Evolutionary conservation across 257 asterid genomes (phyloP).

Genomic region (Lithospermum erythrorhizon): DNA sequence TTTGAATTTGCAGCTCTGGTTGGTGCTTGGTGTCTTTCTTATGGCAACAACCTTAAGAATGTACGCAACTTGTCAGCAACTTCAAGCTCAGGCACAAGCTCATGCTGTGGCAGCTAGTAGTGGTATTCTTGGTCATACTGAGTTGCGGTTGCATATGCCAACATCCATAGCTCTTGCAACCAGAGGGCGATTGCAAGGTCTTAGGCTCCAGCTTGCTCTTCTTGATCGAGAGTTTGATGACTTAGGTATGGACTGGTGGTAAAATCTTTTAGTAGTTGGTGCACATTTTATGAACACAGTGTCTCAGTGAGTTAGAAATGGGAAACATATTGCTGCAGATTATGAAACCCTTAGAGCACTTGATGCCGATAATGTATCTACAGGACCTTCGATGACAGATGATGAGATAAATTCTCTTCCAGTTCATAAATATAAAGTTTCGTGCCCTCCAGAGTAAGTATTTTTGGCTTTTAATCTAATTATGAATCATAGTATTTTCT

Average conservation of each 20-base stretch:
- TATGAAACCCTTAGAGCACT: slow-evolving; percentile 87
- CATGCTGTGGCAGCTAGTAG: slow-evolving; percentile 95
- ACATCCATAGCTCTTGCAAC: slow-evolving; percentile 94
- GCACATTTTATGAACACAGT: not conserved
- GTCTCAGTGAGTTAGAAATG: not conserved
- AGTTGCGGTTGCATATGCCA: slow-evolving; percentile 95
- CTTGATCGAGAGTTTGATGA: slow-evolving; percentile 97
- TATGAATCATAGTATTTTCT: not conserved
- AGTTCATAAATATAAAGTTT: slow-evolving; percentile 80
- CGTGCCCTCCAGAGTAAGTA: slow-evolving; percentile 62
- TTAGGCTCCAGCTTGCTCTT: slow-evolving; percentile 98
- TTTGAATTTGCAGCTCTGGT: slow-evolving; percentile 59
- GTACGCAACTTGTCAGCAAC: slow-evolving; percentile 99
- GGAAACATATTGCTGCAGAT: slow-evolving; percentile 33
- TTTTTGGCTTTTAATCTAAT: slow-evolving; percentile 1
- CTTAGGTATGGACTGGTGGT: slow-evolving; percentile 39
- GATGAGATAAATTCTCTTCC: slow-evolving; percentile 97
- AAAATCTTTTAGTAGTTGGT: slow-evolving; percentile 5
- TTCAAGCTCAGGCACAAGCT: slow-evolving; percentile 99
- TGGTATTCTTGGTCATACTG: slow-evolving; percentile 93
- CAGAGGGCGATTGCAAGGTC: slow-evolving; percentile 93
- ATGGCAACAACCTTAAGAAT: slow-evolving; percentile 90
- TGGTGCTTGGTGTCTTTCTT: slow-evolving; percentile 91
- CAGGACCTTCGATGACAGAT: slow-evolving; percentile 82
- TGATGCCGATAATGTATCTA: slow-evolving; percentile 79